A percentile compares a stretch with the other conserved stretches of the same genome.
phyloP scores from a whole-genome alignment of 1,284 basidiomycete genomes.

The Thecaphora thlaspeos region DNA sequence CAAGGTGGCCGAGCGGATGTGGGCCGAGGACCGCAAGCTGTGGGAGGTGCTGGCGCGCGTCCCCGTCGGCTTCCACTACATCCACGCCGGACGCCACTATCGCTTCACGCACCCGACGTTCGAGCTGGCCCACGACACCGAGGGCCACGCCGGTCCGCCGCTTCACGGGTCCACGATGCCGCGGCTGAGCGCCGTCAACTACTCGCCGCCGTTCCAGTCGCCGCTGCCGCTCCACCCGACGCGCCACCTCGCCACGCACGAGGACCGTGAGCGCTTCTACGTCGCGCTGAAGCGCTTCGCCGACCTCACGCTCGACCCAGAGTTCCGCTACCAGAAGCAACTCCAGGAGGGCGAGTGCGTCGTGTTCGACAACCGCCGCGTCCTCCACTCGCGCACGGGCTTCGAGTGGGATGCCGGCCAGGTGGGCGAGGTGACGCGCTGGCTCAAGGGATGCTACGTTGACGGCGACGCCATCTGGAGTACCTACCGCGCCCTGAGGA shows the following conservation, averaged over 20 bases:
- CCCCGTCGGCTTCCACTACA: slow-evolving; percentile 85
- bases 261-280: slow-evolving; percentile 38
- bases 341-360: slow-evolving; percentile 82
- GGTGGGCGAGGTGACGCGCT: slow-evolving; percentile 46
- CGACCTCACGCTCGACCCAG: slow-evolving; percentile 65
- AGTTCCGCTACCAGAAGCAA: slow-evolving; percentile 68
- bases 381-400: slow-evolving; percentile 81
- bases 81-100: slow-evolving; percentile 86
- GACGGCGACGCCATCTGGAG: slow-evolving; percentile 77
- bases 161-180: slow-evolving; percentile 38
- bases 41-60: slow-evolving; percentile 68
- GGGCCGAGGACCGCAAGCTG: slow-evolving; percentile 61
- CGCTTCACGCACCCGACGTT: slow-evolving; percentile 77
- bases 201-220: slow-evolving; percentile 93
- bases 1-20: slow-evolving; percentile 68
- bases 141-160: slow-evolving; percentile 33
- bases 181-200: slow-evolving; percentile 67
- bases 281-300: slow-evolving; percentile 69
- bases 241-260: slow-evolving; percentile 10
- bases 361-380: slow-evolving; percentile 88
- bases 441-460: slow-evolving; percentile 78
- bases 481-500: slow-evolving; percentile 39
- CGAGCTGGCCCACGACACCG: slow-evolving; percentile 62
- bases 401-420: slow-evolving; percentile 65
- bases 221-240: slow-evolving; percentile 60